Evolutionary conservation across 108 stramenopile genomes (phyloP).

Genomic region (Cyclotella baltica): DNA sequence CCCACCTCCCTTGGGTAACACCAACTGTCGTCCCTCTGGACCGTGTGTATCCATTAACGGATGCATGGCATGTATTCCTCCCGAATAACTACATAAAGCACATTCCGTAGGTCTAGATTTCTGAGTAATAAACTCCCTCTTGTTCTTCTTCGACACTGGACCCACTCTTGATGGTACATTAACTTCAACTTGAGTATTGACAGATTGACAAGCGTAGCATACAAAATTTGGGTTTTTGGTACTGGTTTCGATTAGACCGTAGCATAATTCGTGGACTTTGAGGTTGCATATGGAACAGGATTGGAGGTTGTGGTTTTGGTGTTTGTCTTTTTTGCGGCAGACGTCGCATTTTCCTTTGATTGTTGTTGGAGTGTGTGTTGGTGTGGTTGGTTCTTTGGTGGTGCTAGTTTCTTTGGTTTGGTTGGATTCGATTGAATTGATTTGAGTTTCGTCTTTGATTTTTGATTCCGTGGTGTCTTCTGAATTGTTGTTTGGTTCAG

Average conservation of each 20-base stretch:
- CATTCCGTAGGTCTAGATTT: constrained; percentile 59
- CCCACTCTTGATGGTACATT: constrained; percentile 52
- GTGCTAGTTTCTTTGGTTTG: neutral
- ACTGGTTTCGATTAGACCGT: constrained; percentile 32
- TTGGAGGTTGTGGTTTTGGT: constrained; percentile 47
- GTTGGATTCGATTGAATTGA: neutral
- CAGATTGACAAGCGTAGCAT: constrained; percentile 62
- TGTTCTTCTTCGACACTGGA: constrained; percentile 20
- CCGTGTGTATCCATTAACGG: constrained; percentile 59
- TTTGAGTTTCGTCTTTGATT: neutral
- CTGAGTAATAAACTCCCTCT: constrained; percentile 39
- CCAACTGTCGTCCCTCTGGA: constrained; percentile 45
- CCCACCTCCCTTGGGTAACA: constrained; percentile 18
- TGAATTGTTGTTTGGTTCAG: neutral
- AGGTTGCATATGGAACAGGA: constrained; percentile 49
- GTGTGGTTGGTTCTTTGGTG: neutral
- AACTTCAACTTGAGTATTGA: constrained; percentile 38
- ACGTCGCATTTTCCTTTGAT: constrained; percentile 52
- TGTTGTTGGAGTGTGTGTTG: neutral
- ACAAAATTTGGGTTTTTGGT: constrained; percentile 46
- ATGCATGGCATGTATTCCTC: constrained; percentile 66
- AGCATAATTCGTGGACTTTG: constrained; percentile 61
- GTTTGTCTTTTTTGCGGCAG: constrained; percentile 40
- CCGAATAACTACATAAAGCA: constrained; percentile 52
- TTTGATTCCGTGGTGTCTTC: neutral